These are phyloP conservation scores for Phaffia rhodozyma DNA, from an alignment of 1,284 basidiomycete species.

Conservation along the genomic window DNA sequence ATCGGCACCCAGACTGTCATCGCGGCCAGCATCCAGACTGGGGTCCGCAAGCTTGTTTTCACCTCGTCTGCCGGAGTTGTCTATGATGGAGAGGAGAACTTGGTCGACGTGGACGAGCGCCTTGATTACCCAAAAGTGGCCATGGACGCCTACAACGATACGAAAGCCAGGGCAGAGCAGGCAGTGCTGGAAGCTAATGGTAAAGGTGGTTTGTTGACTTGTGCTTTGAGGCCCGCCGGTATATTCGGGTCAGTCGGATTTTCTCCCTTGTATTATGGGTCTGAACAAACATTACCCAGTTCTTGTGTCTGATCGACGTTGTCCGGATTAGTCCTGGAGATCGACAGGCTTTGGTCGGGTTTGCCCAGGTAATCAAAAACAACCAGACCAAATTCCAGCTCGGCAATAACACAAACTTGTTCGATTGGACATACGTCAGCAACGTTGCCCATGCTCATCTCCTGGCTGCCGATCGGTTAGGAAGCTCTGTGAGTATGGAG, in stretches of 20 bases:
- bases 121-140: conserved; percentile 59
- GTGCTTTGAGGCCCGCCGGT: conserved; percentile 84
- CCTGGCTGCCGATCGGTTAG: conserved; percentile 64
- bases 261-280: neutral
- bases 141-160: conserved; percentile 88
- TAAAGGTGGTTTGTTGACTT: conserved; percentile 67
- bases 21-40: conserved; percentile 56
- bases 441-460: conserved; percentile 93
- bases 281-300: neutral
- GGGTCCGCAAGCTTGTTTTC: conserved; percentile 79
- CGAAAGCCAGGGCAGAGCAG: conserved; percentile 85
- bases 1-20: conserved; percentile 80
- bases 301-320: neutral
- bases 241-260: conserved; percentile 69
- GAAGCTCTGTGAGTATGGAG: conserved; percentile 32
- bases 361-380: conserved; percentile 67
- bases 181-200: conserved; percentile 78
- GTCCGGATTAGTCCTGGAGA: conserved; percentile 61
- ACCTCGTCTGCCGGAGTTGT: conserved; percentile 90
- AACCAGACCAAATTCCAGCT: conserved; percentile 87
- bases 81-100: conserved; percentile 63
- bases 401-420: conserved; percentile 84
- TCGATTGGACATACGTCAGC: conserved; percentile 95
- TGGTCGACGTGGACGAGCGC: conserved; percentile 84
- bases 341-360: conserved; percentile 68